Evolutionary conservation across 495 filamentous ascomycete genomes (phyloP).

Genomic region (Clohesyomyces aquaticus): DNA sequence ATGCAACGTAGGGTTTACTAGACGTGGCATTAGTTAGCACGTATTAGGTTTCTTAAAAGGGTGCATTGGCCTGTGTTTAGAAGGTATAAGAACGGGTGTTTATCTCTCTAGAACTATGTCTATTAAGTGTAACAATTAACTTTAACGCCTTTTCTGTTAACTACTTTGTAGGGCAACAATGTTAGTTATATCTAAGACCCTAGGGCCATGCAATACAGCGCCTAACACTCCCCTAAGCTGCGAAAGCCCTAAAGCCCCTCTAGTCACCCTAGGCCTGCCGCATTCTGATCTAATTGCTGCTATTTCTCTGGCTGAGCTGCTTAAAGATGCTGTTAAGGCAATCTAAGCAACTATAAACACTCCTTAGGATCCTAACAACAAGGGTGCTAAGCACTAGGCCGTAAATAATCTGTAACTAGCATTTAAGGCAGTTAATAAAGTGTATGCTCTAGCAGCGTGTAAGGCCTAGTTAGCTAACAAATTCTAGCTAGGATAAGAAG

Average conservation of each 20-base stretch:
- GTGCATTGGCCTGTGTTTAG: no score
- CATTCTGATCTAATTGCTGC: not conserved
- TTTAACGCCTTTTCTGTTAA: no score
- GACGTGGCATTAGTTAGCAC: no score
- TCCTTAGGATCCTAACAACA: not conserved
- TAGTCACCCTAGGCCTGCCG: not conserved
- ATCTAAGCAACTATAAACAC: not conserved
- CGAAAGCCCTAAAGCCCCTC: not conserved
- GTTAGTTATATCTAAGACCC: no score
- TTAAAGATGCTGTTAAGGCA: not conserved
- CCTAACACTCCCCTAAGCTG: no score
- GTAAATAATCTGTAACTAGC: not conserved
- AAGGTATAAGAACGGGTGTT: no score
- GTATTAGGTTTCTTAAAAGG: no score
- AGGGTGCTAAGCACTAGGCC: not conserved
- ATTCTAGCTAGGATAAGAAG: not conserved
- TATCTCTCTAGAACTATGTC: no score
- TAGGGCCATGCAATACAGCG: no score
- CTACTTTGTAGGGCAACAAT: no score
- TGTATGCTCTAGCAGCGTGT: not conserved
- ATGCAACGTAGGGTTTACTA: no score
- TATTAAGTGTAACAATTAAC: no score
- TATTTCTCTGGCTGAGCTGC: not conserved
- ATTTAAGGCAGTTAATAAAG: not conserved
- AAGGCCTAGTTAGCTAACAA: not conserved